Conservation (phyloP, 805 yeast genomes). For the Lipomyces chichibuensis region DNA sequence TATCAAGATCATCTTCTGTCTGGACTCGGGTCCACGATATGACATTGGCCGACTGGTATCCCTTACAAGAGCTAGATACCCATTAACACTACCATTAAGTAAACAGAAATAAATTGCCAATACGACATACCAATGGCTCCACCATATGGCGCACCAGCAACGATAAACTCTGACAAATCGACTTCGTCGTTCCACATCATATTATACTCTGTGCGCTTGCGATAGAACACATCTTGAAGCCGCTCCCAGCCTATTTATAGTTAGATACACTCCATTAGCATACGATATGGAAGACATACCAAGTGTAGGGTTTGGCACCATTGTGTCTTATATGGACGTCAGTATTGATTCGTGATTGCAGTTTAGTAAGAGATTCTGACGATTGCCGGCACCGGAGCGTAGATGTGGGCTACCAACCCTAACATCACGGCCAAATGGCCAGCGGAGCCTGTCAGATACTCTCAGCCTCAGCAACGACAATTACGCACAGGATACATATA, state of each 20-base stretch:
- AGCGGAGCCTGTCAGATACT: too few species aligned
- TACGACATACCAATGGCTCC: conserved; percentile 53
- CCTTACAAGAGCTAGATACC: conserved; percentile 35
- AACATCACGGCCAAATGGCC: too few species aligned
- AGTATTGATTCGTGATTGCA: not conserved
- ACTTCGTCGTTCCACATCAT: conserved; percentile 42
- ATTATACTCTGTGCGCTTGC: conserved; percentile 42
- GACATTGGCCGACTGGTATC: conserved; percentile 32
- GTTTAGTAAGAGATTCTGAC: too few species aligned
- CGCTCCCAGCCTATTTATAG: conserved; percentile 69
- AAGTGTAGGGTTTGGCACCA: conserved; percentile 56
- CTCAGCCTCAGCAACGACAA: too few species aligned
- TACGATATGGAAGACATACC: conserved; percentile 46
- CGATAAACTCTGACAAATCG: conserved; percentile 49
- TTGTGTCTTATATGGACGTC: conserved; percentile 38
- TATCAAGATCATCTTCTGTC: conserved; percentile 38
- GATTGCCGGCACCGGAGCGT: too few species aligned
- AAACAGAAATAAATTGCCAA: conserved; percentile 16
- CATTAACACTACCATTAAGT: not conserved
- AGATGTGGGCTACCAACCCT: too few species aligned
- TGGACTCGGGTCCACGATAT: conserved; percentile 33
- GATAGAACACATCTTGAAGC: conserved; percentile 69
- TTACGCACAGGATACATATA: too few species aligned
- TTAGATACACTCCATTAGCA: conserved; percentile 34
- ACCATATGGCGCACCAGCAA: conserved; percentile 56